Evolutionary conservation across 2,329 filamentous ascomycete genomes (phyloP).

Genomic region (Blastomyces parvus): DNA sequence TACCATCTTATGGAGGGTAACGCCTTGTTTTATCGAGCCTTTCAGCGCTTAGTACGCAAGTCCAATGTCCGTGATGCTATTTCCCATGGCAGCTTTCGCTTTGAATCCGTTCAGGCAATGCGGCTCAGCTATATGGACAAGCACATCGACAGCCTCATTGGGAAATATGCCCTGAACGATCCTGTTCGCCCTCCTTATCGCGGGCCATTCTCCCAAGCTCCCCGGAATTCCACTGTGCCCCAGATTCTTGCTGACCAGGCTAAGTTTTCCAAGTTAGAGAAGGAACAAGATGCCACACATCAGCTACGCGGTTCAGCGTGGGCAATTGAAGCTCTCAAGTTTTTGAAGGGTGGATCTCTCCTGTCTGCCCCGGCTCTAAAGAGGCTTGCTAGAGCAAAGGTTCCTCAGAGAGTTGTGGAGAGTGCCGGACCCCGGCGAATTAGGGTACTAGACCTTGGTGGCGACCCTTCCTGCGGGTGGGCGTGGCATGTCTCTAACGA

Average conservation of each 20-base stretch:
- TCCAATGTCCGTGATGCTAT: constrained; percentile 65
- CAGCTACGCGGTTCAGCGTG: constrained; percentile 56
- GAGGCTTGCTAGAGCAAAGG: constrained; percentile 24
- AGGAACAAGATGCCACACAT: constrained; percentile 67
- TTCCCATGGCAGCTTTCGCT: constrained; percentile 72
- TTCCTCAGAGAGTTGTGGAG: constrained; percentile 18
- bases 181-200: constrained; percentile 61
- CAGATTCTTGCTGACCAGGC: constrained; percentile 48
- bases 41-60: constrained; percentile 46
- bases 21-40: constrained; percentile 79
- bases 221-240: constrained; percentile 56
- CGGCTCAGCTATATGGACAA: constrained; percentile 62
- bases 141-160: constrained; percentile 72
- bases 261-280: constrained; percentile 46
- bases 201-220: constrained; percentile 60
- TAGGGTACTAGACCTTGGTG: constrained; percentile 76
- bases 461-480: constrained; percentile 81
- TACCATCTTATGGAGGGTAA: constrained; percentile 47
- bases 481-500: constrained; percentile 86
- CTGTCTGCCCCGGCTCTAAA: constrained; percentile 45
- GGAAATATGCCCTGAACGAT: constrained; percentile 70
- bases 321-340: constrained; percentile 53
- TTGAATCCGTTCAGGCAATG: constrained; percentile 77
- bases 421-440: constrained; percentile 39
- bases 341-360: constrained; percentile 52